A percentile compares a stretch with the other conserved stretches of the same genome.
Evolutionary conservation across 441 rosid genomes (phyloP).

Genomic region (Euphorbia celastroides): DNA sequence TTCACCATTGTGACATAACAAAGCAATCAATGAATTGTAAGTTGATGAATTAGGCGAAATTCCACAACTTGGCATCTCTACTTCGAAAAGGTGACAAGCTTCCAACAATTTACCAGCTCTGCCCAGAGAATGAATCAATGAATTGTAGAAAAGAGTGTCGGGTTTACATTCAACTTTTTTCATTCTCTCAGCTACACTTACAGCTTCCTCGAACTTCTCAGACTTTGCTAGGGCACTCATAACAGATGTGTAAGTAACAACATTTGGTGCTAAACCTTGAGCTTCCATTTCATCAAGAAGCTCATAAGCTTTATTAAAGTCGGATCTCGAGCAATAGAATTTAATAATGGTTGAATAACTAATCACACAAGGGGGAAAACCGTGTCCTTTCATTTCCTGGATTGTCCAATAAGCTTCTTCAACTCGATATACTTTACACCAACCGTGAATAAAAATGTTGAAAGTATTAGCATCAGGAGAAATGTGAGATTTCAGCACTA

Average conservation of each 20-base stretch:
- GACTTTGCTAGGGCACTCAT: constrained; percentile 54
- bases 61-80: constrained; percentile 47
- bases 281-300: constrained; percentile 68
- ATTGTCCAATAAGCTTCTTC: constrained; percentile 89
- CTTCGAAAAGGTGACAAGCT: constrained; percentile 48
- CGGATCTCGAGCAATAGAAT: constrained; percentile 42
- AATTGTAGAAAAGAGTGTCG: constrained; percentile 59
- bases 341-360: constrained; percentile 69
- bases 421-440: constrained; percentile 71
- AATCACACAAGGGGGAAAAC: constrained; percentile 56
- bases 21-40: constrained; percentile 70
- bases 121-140: constrained; percentile 65
- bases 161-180: constrained; percentile 41
- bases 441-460: constrained; percentile 79
- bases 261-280: constrained; percentile 54
- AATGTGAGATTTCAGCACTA: constrained; percentile 55
- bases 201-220: constrained; percentile 51
- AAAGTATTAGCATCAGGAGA: constrained; percentile 57
- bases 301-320: constrained; percentile 48
- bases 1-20: constrained; percentile 54
- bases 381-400: constrained; percentile 85
- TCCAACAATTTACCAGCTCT: constrained; percentile 49
- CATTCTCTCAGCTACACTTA: constrained; percentile 45
- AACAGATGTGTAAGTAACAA: constrained; percentile 59
- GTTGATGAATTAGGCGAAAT: constrained; percentile 48